Evolutionary conservation across 148 eudicot genomes (phyloP).

Genomic region (Chenopodium berlandieri): DNA sequence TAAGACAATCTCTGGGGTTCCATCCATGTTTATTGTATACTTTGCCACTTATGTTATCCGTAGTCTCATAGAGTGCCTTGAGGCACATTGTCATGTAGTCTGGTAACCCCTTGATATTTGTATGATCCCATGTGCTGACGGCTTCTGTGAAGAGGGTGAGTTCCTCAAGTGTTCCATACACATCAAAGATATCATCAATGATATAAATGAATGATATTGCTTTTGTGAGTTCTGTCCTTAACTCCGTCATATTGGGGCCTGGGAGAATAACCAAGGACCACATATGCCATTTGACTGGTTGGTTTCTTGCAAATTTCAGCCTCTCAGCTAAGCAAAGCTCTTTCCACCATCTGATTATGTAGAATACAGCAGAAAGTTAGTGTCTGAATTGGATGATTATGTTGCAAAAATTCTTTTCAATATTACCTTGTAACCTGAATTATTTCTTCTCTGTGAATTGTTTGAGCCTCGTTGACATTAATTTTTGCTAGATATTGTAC

Average conservation of each 20-base stretch:
- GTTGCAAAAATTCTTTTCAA: neutral
- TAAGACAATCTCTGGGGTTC: constrained; percentile 34
- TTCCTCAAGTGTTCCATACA: constrained; percentile 51
- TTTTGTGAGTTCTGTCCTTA: constrained; percentile 59
- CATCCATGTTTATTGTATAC: constrained; percentile 39
- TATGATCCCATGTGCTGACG: constrained; percentile 53
- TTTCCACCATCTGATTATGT: constrained; percentile 58
- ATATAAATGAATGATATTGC: constrained; percentile 50
- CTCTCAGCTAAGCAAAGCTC: constrained; percentile 37
- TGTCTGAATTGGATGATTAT: too few relatives aligned
- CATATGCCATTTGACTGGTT: constrained; percentile 69
- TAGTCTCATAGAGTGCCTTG: constrained; percentile 42
- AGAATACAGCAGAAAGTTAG: neutral
- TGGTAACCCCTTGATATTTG: constrained; percentile 36
- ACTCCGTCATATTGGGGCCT: constrained; percentile 31
- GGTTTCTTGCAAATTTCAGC: constrained; percentile 45
- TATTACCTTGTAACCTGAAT: constrained; percentile 40
- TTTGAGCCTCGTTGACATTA: constrained; percentile 27
- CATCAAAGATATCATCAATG: constrained; percentile 74
- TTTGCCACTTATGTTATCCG: constrained; percentile 35
- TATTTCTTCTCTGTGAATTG: constrained; percentile 35
- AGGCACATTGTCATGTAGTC: constrained; percentile 50
- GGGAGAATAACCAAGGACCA: constrained; percentile 56
- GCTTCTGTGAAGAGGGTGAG: constrained; percentile 58
- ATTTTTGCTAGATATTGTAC: constrained; percentile 23